Evolutionary conservation across 2,329 filamentous ascomycete genomes (phyloP).

Genomic region (Escovopsis sp.): DNA sequence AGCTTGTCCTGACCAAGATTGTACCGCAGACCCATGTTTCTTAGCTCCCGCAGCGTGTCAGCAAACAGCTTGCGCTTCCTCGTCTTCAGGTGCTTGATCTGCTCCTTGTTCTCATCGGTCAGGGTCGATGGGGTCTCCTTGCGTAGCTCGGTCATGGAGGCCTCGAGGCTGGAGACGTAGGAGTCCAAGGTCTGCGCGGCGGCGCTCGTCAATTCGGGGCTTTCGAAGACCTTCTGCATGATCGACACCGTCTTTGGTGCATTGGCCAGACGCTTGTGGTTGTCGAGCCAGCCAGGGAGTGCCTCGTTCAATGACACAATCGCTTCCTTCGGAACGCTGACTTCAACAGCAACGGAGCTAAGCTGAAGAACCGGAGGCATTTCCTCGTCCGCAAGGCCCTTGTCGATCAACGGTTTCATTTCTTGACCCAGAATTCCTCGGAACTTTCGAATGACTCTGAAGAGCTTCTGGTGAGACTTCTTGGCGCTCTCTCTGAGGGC

Average conservation of each 20-base stretch:
- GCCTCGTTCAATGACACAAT: slow-evolving; percentile 10
- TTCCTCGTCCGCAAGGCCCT: slow-evolving; percentile 41
- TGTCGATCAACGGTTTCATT: slow-evolving; percentile 48
- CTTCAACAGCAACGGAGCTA: neutral
- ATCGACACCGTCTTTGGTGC: slow-evolving; percentile 53
- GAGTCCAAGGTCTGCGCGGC: slow-evolving; percentile 45
- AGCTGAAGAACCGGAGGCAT: slow-evolving; percentile 5
- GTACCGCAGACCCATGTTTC: slow-evolving; percentile 77
- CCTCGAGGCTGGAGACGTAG: slow-evolving; percentile 55
- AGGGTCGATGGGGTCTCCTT: slow-evolving; percentile 70
- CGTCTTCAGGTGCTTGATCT: slow-evolving; percentile 77
- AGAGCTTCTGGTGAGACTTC: slow-evolving; percentile 81
- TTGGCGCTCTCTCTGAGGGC: slow-evolving; percentile 79
- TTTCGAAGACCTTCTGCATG: slow-evolving; percentile 51
- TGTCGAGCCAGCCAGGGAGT: slow-evolving; percentile 24
- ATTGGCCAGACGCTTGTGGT: slow-evolving; percentile 56
- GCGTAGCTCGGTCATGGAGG: slow-evolving; percentile 57
- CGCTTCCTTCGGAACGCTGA: slow-evolving; percentile 6
- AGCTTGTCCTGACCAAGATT: slow-evolving; percentile 66
- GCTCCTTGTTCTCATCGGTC: slow-evolving; percentile 73
- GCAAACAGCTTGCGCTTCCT: slow-evolving; percentile 83
- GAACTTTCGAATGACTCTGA: slow-evolving; percentile 84
- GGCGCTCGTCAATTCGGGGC: slow-evolving; percentile 37
- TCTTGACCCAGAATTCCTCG: slow-evolving; percentile 63
- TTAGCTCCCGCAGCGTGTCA: slow-evolving; percentile 68